These are phyloP conservation scores for Tricholoma furcatifolium DNA, from an alignment of 768 basidiomycete genomes.

Conservation along the genomic window DNA sequence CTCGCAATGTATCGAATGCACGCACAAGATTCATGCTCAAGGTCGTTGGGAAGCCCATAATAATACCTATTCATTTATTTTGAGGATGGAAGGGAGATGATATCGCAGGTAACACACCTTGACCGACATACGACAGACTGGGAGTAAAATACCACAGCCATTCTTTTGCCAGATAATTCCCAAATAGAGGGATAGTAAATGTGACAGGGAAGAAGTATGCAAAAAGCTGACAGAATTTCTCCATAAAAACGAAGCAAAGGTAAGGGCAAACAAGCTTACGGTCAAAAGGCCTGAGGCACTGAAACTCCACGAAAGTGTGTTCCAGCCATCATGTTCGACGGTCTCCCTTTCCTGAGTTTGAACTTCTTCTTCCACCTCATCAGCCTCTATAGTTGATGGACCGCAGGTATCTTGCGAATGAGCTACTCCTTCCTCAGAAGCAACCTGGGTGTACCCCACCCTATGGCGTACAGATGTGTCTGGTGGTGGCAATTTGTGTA, in stretches of 20 bases:
- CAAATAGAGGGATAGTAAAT: slow-evolving; percentile 86
- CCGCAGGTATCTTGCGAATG: slow-evolving; percentile 14
- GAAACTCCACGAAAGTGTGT: slow-evolving; percentile 77
- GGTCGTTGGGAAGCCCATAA: slow-evolving; percentile 97
- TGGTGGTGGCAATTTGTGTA: slow-evolving; percentile 75
- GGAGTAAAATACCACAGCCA: slow-evolving; percentile 97
- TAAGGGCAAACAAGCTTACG: slow-evolving; percentile 41
- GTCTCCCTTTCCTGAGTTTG: slow-evolving; percentile 41
- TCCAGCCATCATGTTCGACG: slow-evolving; percentile 73
- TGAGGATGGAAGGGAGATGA: slow-evolving; percentile 1
- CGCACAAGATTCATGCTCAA: slow-evolving; percentile 87
- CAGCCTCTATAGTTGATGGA: slow-evolving; percentile 17
- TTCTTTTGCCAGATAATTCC: slow-evolving; percentile 74
- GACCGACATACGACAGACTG: slow-evolving; percentile 88
- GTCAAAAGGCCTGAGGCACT: slow-evolving; percentile 71
- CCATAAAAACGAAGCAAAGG: neutral
- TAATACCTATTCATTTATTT: slow-evolving; percentile 59
- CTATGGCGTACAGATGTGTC: slow-evolving; percentile 55
- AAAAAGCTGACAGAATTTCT: slow-evolving; percentile 50
- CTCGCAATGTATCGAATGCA: slow-evolving; percentile 3
- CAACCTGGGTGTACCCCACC: slow-evolving; percentile 51
- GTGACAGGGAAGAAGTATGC: slow-evolving; percentile 90
- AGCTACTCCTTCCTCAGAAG: slow-evolving; percentile 31
- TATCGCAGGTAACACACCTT: slow-evolving; percentile 49
- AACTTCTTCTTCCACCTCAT: slow-evolving; percentile 30